These are phyloP conservation scores for Cladosporium velox DNA, from an alignment of 2,329 filamentous ascomycete genomes.

Conservation along the genomic window DNA sequence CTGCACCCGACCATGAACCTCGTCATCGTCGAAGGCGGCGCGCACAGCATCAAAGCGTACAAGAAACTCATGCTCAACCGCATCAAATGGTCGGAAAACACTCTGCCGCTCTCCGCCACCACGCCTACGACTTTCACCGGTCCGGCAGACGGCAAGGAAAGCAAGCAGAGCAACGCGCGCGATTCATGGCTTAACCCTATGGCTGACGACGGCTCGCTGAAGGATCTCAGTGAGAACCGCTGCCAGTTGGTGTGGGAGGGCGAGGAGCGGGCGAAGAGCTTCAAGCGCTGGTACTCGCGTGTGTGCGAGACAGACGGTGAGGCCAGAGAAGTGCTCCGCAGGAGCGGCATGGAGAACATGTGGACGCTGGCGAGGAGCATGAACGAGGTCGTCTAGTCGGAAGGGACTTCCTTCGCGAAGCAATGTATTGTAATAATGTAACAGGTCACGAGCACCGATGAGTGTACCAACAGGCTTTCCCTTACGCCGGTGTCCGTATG, in stretches of 20 bases:
- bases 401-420: not conserved
- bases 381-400: not conserved
- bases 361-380: constrained; percentile 82
- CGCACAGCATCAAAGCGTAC: constrained; percentile 79
- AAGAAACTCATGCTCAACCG: constrained; percentile 92
- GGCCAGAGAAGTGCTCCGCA: constrained; percentile 75
- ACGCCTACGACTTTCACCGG: constrained; percentile 36
- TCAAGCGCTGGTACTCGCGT: constrained; percentile 84
- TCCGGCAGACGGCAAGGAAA: constrained; percentile 28
- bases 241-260: constrained; percentile 90
- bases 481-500: not conserved
- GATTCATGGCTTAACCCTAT: constrained; percentile 73
- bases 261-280: constrained; percentile 75
- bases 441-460: not conserved
- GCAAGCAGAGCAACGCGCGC: constrained; percentile 44
- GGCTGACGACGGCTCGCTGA: constrained; percentile 74
- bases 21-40: constrained; percentile 87
- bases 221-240: constrained; percentile 78
- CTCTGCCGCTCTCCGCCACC: constrained; percentile 59
- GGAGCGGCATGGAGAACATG: constrained; percentile 91
- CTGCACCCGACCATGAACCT: constrained; percentile 88
- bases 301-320: constrained; percentile 92
- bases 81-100: constrained; percentile 93
- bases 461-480: not conserved
- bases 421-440: not conserved